phyloP scores from a whole-genome alignment of 2,329 filamentous ascomycete genomes.

The Verticillium nonalfalfae region DNA sequence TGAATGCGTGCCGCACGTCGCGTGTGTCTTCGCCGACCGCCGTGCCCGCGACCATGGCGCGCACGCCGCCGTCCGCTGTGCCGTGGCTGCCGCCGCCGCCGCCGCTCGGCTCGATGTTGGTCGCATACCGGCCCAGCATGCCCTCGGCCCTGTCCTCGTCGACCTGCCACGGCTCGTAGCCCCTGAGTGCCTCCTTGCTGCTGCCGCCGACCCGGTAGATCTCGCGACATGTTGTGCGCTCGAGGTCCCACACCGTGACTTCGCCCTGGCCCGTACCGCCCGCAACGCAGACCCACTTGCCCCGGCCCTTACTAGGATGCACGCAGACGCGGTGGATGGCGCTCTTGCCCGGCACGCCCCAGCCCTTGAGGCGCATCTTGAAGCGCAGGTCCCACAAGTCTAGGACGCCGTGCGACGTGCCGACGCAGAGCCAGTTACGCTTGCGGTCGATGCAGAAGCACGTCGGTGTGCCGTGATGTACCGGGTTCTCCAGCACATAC shows the following conservation, averaged over 20 bases:
- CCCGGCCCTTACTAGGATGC: slow-evolving; percentile 71
- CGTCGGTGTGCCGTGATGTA: slow-evolving; percentile 86
- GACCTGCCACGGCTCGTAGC: slow-evolving; percentile 79
- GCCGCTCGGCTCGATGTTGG: slow-evolving; percentile 57
- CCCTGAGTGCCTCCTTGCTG: slow-evolving; percentile 52
- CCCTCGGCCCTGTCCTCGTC: slow-evolving; percentile 85
- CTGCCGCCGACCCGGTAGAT: slow-evolving; percentile 67
- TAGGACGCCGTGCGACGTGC: slow-evolving; percentile 87
- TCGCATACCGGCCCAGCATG: slow-evolving; percentile 81
- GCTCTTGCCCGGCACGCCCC: slow-evolving; percentile 77
- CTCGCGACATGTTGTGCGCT: slow-evolving; percentile 82
- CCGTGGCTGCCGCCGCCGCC: slow-evolving; percentile 24
- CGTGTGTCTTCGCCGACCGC: slow-evolving; percentile 64
- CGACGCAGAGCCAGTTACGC: slow-evolving; percentile 84
- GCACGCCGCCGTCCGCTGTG: slow-evolving; percentile 60
- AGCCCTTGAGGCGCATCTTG: slow-evolving; percentile 76
- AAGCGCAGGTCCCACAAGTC: slow-evolving; percentile 98
- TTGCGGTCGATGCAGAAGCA: slow-evolving; percentile 85
- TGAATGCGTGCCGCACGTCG: slow-evolving; percentile 72
- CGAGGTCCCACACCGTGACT: slow-evolving; percentile 91
- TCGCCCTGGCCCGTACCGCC: slow-evolving; percentile 84
- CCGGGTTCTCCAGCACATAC: slow-evolving; percentile 76
- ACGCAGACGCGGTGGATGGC: slow-evolving; percentile 74
- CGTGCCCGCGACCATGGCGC: slow-evolving; percentile 67
- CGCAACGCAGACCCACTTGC: slow-evolving; percentile 81